phyloP scores from a whole-genome alignment of 345 rosid genomes.

The Populus pruinosa region DNA sequence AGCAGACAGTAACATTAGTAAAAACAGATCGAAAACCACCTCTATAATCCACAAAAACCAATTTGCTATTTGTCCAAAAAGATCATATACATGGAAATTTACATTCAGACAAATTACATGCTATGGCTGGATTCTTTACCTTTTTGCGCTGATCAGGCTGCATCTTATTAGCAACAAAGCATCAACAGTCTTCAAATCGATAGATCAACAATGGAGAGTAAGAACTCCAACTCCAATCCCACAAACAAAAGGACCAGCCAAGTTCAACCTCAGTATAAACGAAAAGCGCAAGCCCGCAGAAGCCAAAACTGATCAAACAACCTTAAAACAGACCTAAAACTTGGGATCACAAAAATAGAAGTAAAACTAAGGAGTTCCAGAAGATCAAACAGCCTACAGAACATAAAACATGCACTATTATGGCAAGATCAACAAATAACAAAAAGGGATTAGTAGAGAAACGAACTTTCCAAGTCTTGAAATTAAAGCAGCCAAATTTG shows the following conservation, averaged over 20 bases:
- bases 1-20: not conserved
- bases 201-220: constrained; percentile 14
- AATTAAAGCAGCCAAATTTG: constrained; percentile 10
- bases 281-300: not conserved
- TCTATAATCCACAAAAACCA: not conserved
- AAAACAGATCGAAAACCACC: not conserved
- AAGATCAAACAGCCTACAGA: constrained; percentile 14
- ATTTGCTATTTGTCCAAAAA: constrained; percentile 9
- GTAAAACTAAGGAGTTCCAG: constrained; percentile 22
- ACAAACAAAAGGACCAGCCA: not conserved
- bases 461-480: not conserved
- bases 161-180: constrained; percentile 60
- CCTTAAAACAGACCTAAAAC: not conserved
- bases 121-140: constrained; percentile 33
- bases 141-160: constrained; percentile 88
- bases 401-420: constrained; percentile 1
- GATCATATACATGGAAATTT: constrained; percentile 2
- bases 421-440: constrained; percentile 12
- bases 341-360: constrained; percentile 21
- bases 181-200: constrained; percentile 32
- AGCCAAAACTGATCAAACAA: not conserved
- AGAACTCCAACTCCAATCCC: constrained; percentile 21
- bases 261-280: not conserved
- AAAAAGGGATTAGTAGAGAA: constrained; percentile 1
- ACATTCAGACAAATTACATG: not conserved